Percentiles rank a stretch among this genome's conserved stretches.
These are phyloP conservation scores for Phaeoacremonium minimum DNA, from an alignment of 2,329 filamentous ascomycete species.

Conservation along the genomic window DNA sequence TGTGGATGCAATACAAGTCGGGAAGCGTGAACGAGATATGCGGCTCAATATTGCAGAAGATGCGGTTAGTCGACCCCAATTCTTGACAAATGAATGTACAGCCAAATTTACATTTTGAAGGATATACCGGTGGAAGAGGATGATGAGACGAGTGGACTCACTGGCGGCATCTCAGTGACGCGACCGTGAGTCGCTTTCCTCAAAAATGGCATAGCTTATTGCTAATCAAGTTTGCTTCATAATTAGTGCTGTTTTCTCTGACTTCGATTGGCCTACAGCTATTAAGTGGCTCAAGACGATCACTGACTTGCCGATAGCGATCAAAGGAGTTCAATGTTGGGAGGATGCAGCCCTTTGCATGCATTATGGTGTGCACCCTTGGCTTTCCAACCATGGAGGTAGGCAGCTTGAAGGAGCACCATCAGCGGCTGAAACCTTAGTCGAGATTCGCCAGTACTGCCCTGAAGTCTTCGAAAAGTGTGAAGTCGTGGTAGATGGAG, in stretches of 20 bases:
- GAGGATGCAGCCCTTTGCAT: constrained; percentile 3
- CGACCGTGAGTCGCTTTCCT: constrained; percentile 1
- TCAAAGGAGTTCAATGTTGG: constrained; percentile 5
- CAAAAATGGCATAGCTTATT: neutral
- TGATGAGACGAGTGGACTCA: neutral
- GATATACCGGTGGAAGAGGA: neutral
- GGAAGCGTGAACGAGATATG: constrained; percentile 3
- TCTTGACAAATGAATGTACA: too few species aligned
- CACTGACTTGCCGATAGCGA: constrained; percentile 5
- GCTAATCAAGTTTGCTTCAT: neutral
- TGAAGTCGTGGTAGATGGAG: constrained; percentile 20
- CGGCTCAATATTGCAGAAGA: neutral
- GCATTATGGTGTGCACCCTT: constrained; percentile 9
- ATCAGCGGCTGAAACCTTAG: constrained; percentile 22
- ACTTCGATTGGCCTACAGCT: constrained; percentile 1
- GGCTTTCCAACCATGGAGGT: constrained; percentile 35
- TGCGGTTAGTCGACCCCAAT: too few species aligned
- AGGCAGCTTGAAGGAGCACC: constrained; percentile 33
- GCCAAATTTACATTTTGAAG: too few species aligned
- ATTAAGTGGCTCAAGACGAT: constrained; percentile 3
- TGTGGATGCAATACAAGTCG: constrained; percentile 1
- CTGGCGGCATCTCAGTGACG: neutral
- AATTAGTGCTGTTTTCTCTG: constrained; percentile 1
- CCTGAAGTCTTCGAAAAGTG: constrained; percentile 10
- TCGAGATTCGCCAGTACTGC: constrained; percentile 17